Base-by-base conservation (phyloP, 225 moss, liverwort and hornwort genomes). In the Pleurozium schreberi region DNA sequence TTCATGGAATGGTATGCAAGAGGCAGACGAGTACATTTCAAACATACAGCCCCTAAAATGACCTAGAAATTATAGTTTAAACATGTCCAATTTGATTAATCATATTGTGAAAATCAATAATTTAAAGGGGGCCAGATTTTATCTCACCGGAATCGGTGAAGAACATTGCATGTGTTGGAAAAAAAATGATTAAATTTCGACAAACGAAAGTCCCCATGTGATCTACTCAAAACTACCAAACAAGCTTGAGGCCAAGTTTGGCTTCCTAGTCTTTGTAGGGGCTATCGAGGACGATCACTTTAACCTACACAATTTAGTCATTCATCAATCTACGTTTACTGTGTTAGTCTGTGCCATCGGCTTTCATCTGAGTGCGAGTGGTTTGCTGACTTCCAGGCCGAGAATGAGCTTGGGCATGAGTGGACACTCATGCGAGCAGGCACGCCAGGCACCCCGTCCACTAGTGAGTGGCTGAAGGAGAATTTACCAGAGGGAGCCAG, bases 351-450 rank as follows among this genome's bases (percentile, higher is more conserved):
- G 5, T 45, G 25, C 52, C 53, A 84, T 77, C 34, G 36, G 22
- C 63, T 85, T 89, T 77, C 40, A 63, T 81, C 71, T 86, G 75
- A 83, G 85, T 88, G 69, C 59, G 36, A 50, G 13, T 88, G 63
- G 47, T 76, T 89, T 87, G 63, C 63, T 85, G 89, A 42, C 53
- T 88, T 90, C 23, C 93, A 98, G 98, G 99, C 99, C 80, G 99
- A 96, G 89, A 95, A 88, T 89, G 93, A 99, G 89, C 92, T 99
- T 75, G 96, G 99, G 31, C 93, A 92, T 77, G 96, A 97, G 85
- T 99, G 99, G 99, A 96, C 95, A 80, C 94, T 99, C 18, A 99
- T 99, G 96, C 95, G 99, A 70, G 96, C 97, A 84, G 97, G 99
- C 85, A 94, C 94, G 63, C 89, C 95, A 82, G 96, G 96, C 81